Percentiles rank a stretch among this genome's conserved stretches.
Evolutionary conservation across 202 grass and related monocot genomes (phyloP).

Genomic region (Panicum hallii): DNA sequence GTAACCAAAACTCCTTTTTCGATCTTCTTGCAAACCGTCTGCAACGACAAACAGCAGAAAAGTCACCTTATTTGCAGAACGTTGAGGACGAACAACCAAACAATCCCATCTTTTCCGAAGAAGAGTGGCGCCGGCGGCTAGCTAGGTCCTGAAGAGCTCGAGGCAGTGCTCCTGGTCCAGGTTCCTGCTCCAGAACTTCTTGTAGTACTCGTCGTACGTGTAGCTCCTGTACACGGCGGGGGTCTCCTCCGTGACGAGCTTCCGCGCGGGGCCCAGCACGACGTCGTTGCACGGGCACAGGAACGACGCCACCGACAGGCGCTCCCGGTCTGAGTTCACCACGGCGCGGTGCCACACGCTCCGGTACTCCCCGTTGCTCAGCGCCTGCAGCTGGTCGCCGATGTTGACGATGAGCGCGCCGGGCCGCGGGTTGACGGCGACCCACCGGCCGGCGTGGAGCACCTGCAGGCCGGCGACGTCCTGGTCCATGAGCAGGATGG

Average conservation of each 20-base stretch:
- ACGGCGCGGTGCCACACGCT: slow-evolving; percentile 90
- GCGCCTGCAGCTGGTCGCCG: slow-evolving; percentile 88
- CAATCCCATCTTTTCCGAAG: no score
- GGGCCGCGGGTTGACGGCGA: slow-evolving; percentile 74
- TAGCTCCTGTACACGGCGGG: slow-evolving; percentile 72
- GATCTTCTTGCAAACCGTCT: background rate
- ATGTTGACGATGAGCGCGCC: slow-evolving; percentile 76
- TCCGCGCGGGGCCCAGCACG: slow-evolving; percentile 57
- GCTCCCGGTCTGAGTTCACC: slow-evolving; percentile 66
- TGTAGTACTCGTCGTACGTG: slow-evolving; percentile 81
- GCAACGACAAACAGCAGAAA: background rate
- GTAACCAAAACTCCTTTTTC: background rate
- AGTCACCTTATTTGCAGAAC: background rate
- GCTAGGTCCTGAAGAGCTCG: slow-evolving; percentile 65
- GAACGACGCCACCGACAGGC: slow-evolving; percentile 85
- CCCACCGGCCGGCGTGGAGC: slow-evolving; percentile 63
- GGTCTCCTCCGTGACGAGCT: slow-evolving; percentile 55
- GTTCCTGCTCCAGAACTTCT: slow-evolving; percentile 81
- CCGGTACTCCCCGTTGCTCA: slow-evolving; percentile 79
- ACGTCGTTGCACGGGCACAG: slow-evolving; percentile 72
- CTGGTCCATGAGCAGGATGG: slow-evolving; percentile 79
- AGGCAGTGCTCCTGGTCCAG: slow-evolving; percentile 83
- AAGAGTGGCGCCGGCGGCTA: no score
- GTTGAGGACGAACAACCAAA: background rate
- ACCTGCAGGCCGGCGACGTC: slow-evolving; percentile 77